Evolutionary conservation across 129 eudicot genomes (phyloP), one percentile per base, ranked within the genome.

Genomic region (Artemisia argyi): DNA sequence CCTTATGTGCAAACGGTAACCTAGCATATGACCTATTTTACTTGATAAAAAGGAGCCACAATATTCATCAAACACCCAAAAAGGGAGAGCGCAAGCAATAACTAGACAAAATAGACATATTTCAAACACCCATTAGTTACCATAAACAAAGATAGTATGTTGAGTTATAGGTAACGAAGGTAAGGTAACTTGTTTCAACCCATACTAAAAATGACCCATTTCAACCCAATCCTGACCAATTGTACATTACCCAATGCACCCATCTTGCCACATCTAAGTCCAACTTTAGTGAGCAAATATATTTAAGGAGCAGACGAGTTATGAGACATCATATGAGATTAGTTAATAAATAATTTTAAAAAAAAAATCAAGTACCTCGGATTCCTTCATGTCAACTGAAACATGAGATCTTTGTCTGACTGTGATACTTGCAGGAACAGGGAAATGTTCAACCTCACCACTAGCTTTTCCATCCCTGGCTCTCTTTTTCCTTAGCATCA

Each of bases 381-480:
- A 68, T 10, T 94, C 98, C 67, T 83, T 84, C 80, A 80, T 53
- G 69, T 94, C 96, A 24, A 79, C 73, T 2, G 93, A 83, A 39
- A 82, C 89, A 1, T 46, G 69, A 50, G 90, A 62, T 71, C 97
- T 69, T 49, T 79, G 85, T 78, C 97, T 86, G 16, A 94, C 96
- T 7, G 99, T 90, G 46, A 94, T 83, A 30, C 75, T 76, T 71
- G 79, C 79, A 18, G 99, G 99, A 46, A 76, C 93, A 9, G 92
- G 97, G 66, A 88, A 94, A 59, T 90, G 99, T 81, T 90, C 99
- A 16, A 82, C 76, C 68, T 94, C 99, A 3, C 90, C 86, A n/a
- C 76, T 76, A 15, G 92, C 78, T 81, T 86, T 90, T 65, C 99
- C 99, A 49, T 94, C 99, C 60, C 82, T 82, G 7, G 97, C 91